Evolutionary conservation across 106 monocot genomes (phyloP).

Genomic region (Dendrobium catenatum): DNA sequence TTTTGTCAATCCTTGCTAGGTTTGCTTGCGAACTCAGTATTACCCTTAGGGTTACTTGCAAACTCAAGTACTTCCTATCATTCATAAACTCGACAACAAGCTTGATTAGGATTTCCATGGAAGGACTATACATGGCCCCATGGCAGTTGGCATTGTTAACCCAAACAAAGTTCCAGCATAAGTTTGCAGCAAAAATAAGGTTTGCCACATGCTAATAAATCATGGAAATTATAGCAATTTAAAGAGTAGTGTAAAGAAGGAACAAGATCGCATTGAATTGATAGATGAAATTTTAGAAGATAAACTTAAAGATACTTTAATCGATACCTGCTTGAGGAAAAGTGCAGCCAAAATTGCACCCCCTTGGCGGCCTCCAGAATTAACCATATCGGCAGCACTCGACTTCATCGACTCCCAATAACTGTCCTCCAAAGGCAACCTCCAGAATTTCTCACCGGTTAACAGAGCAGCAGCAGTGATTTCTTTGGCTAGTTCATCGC

Average conservation of each 20-base stretch:
- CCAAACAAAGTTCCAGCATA: no score
- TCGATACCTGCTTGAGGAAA: slow-evolving; percentile 63
- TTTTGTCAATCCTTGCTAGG: no score
- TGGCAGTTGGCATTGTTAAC: no score
- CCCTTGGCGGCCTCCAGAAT: slow-evolving; percentile 58
- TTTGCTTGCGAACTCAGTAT: no score
- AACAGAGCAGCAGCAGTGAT: slow-evolving; percentile 33
- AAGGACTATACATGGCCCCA: neutral
- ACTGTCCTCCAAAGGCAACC: slow-evolving; percentile 68
- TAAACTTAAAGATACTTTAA: neutral
- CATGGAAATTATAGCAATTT: no score
- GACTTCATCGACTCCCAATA: slow-evolving; percentile 83
- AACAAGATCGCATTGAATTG: neutral
- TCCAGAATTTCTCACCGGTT: slow-evolving; percentile 69
- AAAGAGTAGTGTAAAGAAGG: neutral
- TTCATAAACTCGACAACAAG: no score
- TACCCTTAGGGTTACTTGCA: no score
- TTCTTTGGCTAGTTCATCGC: slow-evolving; percentile 62
- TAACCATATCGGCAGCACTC: slow-evolving; percentile 71
- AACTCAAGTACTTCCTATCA: no score
- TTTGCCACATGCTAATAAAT: no score
- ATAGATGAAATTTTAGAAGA: neutral
- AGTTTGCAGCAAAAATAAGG: no score
- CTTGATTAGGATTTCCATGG: neutral
- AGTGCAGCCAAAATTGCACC: slow-evolving; percentile 68